Evolutionary conservation across 768 basidiomycete species (phyloP).

Genomic region (Suillus occidentalis): DNA sequence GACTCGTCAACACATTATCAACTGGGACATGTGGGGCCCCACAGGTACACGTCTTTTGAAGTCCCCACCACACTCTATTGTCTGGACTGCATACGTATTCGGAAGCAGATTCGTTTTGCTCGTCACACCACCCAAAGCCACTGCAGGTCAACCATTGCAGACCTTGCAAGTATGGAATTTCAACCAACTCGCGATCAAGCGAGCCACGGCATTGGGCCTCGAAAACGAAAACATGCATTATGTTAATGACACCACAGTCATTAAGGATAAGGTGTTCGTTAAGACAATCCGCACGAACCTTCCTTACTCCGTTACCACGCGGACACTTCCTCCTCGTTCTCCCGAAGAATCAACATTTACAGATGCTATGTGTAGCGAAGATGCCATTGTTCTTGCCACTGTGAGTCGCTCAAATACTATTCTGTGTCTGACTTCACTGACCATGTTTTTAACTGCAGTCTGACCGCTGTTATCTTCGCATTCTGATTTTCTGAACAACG

Average conservation of each 20-base stretch:
- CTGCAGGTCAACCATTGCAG: slow-evolving; percentile 9
- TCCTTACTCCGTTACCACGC: slow-evolving; percentile 43
- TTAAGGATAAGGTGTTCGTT: slow-evolving; percentile 37
- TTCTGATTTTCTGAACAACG: too few relatives aligned
- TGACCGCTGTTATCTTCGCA: too few relatives aligned
- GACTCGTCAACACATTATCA: slow-evolving; percentile 21
- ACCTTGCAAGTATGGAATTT: slow-evolving; percentile 50
- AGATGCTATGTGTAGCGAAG: too few relatives aligned
- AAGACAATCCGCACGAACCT: slow-evolving; percentile 43
- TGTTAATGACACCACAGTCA: slow-evolving; percentile 26
- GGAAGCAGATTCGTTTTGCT: slow-evolving; percentile 45
- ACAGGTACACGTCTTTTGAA: slow-evolving; percentile 42
- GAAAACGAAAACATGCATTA: slow-evolving; percentile 7
- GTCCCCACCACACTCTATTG: slow-evolving; percentile 35
- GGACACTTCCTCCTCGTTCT: slow-evolving; percentile 15
- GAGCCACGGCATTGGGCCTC: neutral
- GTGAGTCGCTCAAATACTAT: too few relatives aligned
- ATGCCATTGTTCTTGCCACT: too few relatives aligned
- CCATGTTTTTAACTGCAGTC: too few relatives aligned
- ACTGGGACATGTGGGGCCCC: slow-evolving; percentile 57
- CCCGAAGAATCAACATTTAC: slow-evolving; percentile 14
- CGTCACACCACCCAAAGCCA: neutral
- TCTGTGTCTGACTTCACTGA: too few relatives aligned
- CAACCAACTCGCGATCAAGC: slow-evolving; percentile 43
- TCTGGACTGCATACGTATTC: slow-evolving; percentile 60